These are phyloP conservation scores for Cyberlindnera mrakii DNA, from an alignment of 805 yeast genomes.

Conservation along the genomic window DNA sequence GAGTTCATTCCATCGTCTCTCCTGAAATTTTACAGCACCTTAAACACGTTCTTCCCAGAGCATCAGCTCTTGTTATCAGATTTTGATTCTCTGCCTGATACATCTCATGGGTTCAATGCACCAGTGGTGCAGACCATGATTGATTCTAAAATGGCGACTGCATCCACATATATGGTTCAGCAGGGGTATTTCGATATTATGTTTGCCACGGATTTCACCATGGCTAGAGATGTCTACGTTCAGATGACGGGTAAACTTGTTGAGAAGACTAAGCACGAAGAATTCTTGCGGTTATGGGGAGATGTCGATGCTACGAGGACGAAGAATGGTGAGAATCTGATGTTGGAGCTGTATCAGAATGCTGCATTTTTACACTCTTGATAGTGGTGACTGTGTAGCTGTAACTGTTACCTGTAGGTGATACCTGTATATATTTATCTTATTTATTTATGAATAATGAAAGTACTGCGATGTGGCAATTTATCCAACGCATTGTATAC, in stretches of 20 bases:
- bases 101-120: slow-evolving; percentile 52
- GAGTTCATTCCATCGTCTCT: slow-evolving; percentile 81
- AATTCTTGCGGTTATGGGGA: slow-evolving; percentile 66
- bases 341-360: slow-evolving; percentile 70
- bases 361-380: slow-evolving; percentile 31
- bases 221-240: slow-evolving; percentile 55
- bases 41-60: slow-evolving; percentile 62
- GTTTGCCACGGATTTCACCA: slow-evolving; percentile 75
- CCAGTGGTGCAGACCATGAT: slow-evolving; percentile 81
- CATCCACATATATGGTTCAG: slow-evolving; percentile 70
- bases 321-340: slow-evolving; percentile 75
- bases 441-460: background rate
- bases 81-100: slow-evolving; percentile 37
- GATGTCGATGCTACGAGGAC: slow-evolving; percentile 63
- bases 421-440: background rate
- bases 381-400: too few species aligned
- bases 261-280: slow-evolving; percentile 50
- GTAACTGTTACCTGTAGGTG: too few species aligned
- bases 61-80: slow-evolving; percentile 74
- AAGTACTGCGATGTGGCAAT: background rate
- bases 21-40: slow-evolving; percentile 55
- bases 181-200: slow-evolving; percentile 84
- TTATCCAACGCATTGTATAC: background rate
- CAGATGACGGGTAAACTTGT: slow-evolving; percentile 58
- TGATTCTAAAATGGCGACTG: slow-evolving; percentile 59